Base-by-base conservation (phyloP, 345 rosid species). In the Odontarrhena argentea region DNA sequence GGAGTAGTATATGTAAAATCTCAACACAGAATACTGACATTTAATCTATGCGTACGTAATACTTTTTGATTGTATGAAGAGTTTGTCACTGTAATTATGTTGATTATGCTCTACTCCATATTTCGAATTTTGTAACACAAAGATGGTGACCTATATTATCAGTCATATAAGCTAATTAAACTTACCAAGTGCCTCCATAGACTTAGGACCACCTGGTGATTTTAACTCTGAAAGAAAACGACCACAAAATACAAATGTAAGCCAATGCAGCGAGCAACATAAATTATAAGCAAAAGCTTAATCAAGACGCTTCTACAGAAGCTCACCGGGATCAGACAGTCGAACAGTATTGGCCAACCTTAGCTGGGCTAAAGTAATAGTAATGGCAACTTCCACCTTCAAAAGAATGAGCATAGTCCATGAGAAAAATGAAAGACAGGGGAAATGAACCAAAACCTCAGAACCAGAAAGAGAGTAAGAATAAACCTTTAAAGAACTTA, bases 361-460 rank as follows among this genome's bases (percentile, higher is more conserved):
- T 73, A 83, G 89, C 65, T 79, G 96, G 24, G 90, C 84, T 81
- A 89, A 72, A 63, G 90, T 88, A 55, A 83, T 83, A 34, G 83
- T 84, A 57, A 95, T 82, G 37, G 97, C 85, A 77, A 85, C 92
- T 77, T 95, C 99, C 71, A 91, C 99, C 99, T 94, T 74, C 43
- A 75, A 64, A 49, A 44, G 47, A 67, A 64, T 71, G 44, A 60
- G 38, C 36, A 74, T 46, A 65, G 67, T 43, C 45, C 42, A 54
- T 74, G 56, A 67, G 65, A 34, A 47, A 63, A 25, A 56, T 43
- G 56, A 56, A 75, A 69, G 32, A 9, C 22, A 40, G 48, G 32
- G 2, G 11, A 8, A 58, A 42, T 63, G 51, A 41, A 51, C 38
- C 36, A 44, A 15, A 69, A 25, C 1, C 7, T 5, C 34, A 42